phyloP scores from a whole-genome alignment of 495 filamentous ascomycete genomes.

The Penicillium chermesinum region DNA sequence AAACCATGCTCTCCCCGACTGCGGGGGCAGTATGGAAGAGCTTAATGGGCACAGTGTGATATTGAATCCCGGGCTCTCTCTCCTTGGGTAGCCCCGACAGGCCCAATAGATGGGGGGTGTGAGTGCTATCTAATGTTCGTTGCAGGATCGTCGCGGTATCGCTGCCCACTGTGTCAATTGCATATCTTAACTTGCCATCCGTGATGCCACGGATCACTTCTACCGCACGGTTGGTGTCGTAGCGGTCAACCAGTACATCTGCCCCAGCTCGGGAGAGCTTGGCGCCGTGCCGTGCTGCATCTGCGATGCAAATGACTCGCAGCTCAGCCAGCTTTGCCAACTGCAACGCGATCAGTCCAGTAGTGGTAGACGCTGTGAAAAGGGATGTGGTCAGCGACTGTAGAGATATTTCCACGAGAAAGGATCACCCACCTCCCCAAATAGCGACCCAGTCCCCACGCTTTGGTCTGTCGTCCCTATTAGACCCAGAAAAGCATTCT shows the following conservation, averaged over 20 bases:
- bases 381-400: neutral
- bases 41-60: conserved; percentile 64
- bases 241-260: conserved; percentile 58
- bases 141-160: conserved; percentile 52
- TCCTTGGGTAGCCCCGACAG: conserved; percentile 58
- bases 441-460: conserved; percentile 61
- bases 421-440: conserved; percentile 54
- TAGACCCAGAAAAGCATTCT: conserved; percentile 48
- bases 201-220: conserved; percentile 55
- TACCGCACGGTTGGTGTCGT: conserved; percentile 53
- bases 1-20: conserved; percentile 51
- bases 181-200: conserved; percentile 52
- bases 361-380: conserved; percentile 55
- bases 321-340: conserved; percentile 56
- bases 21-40: conserved; percentile 56
- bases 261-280: conserved; percentile 47
- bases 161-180: conserved; percentile 55
- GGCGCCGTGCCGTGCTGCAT: conserved; percentile 56
- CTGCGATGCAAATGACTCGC: conserved; percentile 52
- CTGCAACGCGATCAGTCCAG: conserved; percentile 55
- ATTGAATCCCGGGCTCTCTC: conserved; percentile 35
- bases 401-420: neutral
- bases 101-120: conserved; percentile 55
- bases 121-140: conserved; percentile 33
- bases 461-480: conserved; percentile 37